Percentiles rank a stretch among this genome's conserved stretches.
phyloP scores from a whole-genome alignment of 2,329 filamentous ascomycete genomes.

The Didymella exigua region DNA sequence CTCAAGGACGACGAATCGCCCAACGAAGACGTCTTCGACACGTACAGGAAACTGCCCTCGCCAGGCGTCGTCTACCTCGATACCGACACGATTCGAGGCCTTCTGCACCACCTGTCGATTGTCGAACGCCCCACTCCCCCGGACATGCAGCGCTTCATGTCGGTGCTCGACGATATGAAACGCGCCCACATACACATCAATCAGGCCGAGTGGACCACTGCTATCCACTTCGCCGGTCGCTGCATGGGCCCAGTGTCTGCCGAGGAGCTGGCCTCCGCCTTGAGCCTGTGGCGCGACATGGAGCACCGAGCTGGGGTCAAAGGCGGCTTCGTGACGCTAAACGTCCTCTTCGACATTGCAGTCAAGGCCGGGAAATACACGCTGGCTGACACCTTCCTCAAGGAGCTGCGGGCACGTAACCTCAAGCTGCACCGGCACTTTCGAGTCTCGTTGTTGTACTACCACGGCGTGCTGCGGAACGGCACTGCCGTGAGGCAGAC shows the following conservation, averaged over 20 bases:
- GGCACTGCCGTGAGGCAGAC: constrained; percentile 74
- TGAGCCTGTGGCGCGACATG: constrained; percentile 89
- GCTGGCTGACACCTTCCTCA: constrained; percentile 82
- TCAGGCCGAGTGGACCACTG: constrained; percentile 78
- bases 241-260: constrained; percentile 66
- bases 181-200: constrained; percentile 71
- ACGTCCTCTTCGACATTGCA: constrained; percentile 87
- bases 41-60: constrained; percentile 59
- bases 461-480: constrained; percentile 76
- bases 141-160: constrained; percentile 81
- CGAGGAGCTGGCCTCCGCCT: constrained; percentile 68
- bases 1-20: constrained; percentile 51
- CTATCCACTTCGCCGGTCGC: constrained; percentile 77
- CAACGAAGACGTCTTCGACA: constrained; percentile 58
- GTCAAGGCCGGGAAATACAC: constrained; percentile 82
- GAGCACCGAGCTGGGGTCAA: constrained; percentile 70
- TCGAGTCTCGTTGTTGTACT: constrained; percentile 81
- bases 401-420: constrained; percentile 76
- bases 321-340: constrained; percentile 83
- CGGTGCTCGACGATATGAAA: constrained; percentile 82
- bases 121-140: constrained; percentile 58
- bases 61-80: constrained; percentile 61
- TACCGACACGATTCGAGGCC: constrained; percentile 60
- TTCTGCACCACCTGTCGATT: constrained; percentile 72
- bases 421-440: constrained; percentile 78